Conservation (phyloP, 140 eudicot species). For the Artemisia princeps region DNA sequence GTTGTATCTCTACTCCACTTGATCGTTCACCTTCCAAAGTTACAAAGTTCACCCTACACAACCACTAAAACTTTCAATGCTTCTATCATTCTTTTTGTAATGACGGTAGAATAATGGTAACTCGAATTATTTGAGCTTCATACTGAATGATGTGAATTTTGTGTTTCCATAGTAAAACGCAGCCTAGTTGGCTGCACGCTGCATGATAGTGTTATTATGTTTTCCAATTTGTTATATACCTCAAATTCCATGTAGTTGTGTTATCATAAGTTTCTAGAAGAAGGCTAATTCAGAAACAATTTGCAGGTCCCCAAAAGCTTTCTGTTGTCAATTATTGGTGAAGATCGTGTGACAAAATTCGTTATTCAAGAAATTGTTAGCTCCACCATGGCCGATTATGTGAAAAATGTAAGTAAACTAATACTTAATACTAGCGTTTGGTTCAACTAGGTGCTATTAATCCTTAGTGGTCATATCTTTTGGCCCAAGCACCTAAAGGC, state of each 20-base stretch:
- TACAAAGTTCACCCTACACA: too few species aligned
- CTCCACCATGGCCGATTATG: constrained; percentile 69
- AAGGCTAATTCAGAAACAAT: constrained; percentile 12
- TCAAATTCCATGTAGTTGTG: constrained; percentile 18
- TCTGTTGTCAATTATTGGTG: constrained; percentile 63
- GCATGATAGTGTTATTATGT: not conserved
- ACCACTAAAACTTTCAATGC: not conserved
- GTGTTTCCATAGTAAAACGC: not conserved
- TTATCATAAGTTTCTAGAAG: constrained; percentile 11
- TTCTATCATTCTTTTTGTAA: not conserved
- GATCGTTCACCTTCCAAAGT: not conserved
- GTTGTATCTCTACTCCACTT: not conserved
- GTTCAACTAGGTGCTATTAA: not conserved
- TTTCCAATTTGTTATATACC: constrained; percentile 7
- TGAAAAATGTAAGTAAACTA: constrained; percentile 49
- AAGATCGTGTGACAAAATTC: constrained; percentile 66
- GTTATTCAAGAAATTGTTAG: constrained; percentile 72
- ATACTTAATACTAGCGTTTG: not conserved
- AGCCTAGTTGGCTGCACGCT: not conserved
- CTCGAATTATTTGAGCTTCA: too few species aligned
- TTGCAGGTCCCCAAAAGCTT: constrained; percentile 72
- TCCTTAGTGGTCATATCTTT: not conserved
- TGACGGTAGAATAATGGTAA: too few species aligned
- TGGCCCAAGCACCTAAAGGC: too few species aligned
- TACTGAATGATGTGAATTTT: too few species aligned